Evolutionary conservation across 176 grass and related monocot species (phyloP).

Genomic region (Tuctoria greenei): DNA sequence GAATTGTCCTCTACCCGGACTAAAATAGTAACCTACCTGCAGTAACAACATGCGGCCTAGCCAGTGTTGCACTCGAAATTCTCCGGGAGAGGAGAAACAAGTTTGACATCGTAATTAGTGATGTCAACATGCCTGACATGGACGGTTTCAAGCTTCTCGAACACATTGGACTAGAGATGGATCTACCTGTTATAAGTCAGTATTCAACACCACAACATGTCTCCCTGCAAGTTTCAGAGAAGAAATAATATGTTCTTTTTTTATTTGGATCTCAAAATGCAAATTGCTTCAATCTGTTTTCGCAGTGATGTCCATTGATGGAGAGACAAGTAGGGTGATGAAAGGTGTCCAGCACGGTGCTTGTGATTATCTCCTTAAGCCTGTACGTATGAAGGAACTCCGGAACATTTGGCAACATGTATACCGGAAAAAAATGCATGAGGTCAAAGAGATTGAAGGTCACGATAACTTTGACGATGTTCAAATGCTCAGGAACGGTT

Average conservation of each 20-base stretch:
- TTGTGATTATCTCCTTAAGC: conserved; percentile 97
- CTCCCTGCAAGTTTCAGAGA: conserved; percentile 33
- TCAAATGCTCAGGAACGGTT: conserved; percentile 60
- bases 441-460: conserved; percentile 87
- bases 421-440: conserved; percentile 97
- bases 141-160: conserved; percentile 99
- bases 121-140: conserved; percentile 99
- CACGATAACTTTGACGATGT: conserved; percentile 73
- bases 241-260: conserved; percentile 27
- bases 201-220: conserved; percentile 37
- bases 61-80: conserved; percentile 76
- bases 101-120: conserved; percentile 98
- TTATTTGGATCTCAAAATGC: too few species aligned
- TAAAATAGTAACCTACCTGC: conserved; percentile 40
- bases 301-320: conserved; percentile 99
- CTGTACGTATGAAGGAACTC: conserved; percentile 98
- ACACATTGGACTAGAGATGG: conserved; percentile 97
- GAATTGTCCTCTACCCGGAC: neutral
- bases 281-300: conserved; percentile 40
- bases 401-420: conserved; percentile 99
- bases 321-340: conserved; percentile 97
- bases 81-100: conserved; percentile 82
- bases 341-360: conserved; percentile 99
- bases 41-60: conserved; percentile 89
- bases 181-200: conserved; percentile 96